Conservation (phyloP, 768 basidiomycete species). For the Imleria badia region DNA sequence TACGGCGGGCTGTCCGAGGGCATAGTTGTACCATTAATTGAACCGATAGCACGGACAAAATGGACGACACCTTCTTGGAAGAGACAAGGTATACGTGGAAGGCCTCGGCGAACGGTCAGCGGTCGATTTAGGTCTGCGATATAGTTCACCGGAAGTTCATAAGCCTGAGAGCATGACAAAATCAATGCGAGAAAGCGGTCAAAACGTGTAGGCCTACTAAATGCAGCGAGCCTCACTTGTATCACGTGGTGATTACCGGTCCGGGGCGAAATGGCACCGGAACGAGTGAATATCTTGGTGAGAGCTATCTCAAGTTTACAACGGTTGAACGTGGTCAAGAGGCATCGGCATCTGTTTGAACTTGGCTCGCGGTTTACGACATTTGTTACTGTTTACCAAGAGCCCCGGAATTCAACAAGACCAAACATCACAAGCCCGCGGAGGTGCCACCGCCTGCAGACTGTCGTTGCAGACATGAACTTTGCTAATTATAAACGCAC, state of each 20-base stretch:
- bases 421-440: neutral
- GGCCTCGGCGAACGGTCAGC: neutral
- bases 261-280: neutral
- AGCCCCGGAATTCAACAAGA: slow-evolving; percentile 5
- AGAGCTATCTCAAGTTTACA: neutral
- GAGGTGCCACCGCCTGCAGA: too few relatives aligned
- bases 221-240: neutral
- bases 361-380: neutral
- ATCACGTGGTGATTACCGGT: slow-evolving; percentile 7
- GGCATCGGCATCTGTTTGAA: neutral
- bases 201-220: neutral
- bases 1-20: slow-evolving; percentile 2
- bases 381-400: neutral
- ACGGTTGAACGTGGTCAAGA: neutral
- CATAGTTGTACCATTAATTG: neutral
- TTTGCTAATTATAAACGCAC: too few relatives aligned
- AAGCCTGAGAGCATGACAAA: neutral
- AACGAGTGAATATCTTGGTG: neutral
- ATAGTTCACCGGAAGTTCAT: slow-evolving; percentile 1
- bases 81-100: neutral
- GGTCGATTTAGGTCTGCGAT: neutral
- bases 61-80: slow-evolving; percentile 15
- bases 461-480: too few relatives aligned
- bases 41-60: neutral
- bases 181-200: neutral